These are phyloP conservation scores for Nitzschia inconspicua DNA, from an alignment of 108 stramenopile species.

Conservation along the genomic window DNA sequence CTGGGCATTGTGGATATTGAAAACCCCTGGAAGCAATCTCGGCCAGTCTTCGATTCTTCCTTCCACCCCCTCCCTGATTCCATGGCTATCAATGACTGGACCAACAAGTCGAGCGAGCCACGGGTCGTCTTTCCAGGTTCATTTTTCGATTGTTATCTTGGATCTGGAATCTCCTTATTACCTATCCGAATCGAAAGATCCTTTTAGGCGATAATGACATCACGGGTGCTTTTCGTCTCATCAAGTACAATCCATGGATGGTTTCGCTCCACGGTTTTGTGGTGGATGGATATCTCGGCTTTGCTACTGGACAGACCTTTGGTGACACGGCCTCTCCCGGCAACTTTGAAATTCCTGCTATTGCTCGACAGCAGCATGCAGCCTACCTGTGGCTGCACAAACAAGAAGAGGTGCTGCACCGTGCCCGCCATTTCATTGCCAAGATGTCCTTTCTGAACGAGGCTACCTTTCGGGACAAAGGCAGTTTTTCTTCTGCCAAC, in stretches of 20 bases:
- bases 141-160: background rate
- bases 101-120: conserved; percentile 10
- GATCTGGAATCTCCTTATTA: conserved; percentile 13
- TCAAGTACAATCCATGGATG: conserved; percentile 5
- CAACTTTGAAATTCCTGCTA: conserved; percentile 1
- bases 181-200: conserved; percentile 1
- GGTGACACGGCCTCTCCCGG: conserved; percentile 2
- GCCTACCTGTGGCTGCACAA: conserved; percentile 2
- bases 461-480: no score
- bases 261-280: conserved; percentile 3
- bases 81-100: conserved; percentile 11
- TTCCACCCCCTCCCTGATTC: background rate
- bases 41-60: background rate
- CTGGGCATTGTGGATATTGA: background rate
- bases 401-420: background rate
- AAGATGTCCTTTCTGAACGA: background rate
- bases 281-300: background rate
- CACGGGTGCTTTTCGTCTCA: background rate
- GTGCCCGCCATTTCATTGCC: background rate
- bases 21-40: background rate
- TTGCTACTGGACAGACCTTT: conserved; percentile 9
- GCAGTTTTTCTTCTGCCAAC: no score
- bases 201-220: background rate
- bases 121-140: background rate
- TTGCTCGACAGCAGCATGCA: background rate